These are phyloP conservation scores for Globisporangium nunn DNA, from an alignment of 352 stramenopile genomes.

Conservation along the genomic window DNA sequence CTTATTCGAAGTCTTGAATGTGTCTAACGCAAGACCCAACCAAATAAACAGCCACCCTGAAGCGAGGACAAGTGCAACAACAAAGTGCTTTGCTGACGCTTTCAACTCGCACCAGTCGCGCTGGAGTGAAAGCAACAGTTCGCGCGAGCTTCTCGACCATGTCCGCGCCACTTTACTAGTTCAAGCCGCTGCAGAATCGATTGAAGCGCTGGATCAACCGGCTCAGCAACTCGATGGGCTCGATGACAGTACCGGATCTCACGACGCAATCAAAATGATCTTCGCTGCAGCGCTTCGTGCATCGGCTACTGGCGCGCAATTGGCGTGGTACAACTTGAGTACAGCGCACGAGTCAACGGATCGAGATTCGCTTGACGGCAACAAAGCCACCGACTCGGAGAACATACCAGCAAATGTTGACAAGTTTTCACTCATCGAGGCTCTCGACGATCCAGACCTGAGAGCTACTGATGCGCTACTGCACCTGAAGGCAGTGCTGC, in stretches of 20 bases:
- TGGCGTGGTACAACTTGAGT: background rate
- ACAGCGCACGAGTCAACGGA: background rate
- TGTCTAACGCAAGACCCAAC: background rate
- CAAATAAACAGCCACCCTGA: background rate
- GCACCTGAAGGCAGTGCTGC: background rate
- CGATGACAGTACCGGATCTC: background rate
- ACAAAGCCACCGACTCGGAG: background rate
- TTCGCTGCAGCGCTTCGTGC: background rate
- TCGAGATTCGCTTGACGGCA: background rate
- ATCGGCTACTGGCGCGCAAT: background rate
- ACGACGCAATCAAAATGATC: background rate
- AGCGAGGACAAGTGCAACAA: background rate
- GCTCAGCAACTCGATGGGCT: background rate
- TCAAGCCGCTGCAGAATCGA: background rate
- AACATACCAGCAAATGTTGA: background rate
- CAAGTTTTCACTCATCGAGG: background rate
- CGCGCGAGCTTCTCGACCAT: slow-evolving; percentile 4
- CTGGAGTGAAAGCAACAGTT: background rate
- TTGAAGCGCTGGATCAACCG: background rate
- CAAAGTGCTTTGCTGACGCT: slow-evolving; percentile 2
- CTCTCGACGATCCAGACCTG: background rate
- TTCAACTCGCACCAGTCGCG: background rate
- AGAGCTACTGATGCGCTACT: background rate
- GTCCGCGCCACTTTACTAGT: slow-evolving; percentile 2
- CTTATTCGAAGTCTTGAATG: slow-evolving; percentile 1